phyloP scores from a whole-genome alignment of 441 rosid genomes.

The Gossypium lobatum region DNA sequence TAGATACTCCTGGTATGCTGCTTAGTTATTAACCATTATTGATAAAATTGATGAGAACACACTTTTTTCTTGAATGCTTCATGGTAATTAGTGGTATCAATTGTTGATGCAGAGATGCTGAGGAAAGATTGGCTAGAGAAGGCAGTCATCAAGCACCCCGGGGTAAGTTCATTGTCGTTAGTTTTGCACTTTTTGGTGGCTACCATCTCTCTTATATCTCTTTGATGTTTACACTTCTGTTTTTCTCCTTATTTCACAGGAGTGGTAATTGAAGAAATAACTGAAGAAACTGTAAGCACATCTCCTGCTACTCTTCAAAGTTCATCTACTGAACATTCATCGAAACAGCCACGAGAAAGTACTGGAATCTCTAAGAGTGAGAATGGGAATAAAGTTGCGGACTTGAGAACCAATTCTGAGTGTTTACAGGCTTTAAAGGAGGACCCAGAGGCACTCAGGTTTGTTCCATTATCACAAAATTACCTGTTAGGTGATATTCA shows the following conservation, averaged over 20 bases:
- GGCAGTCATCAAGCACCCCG: slow-evolving; percentile 44
- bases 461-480: slow-evolving; percentile 3
- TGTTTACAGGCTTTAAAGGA: slow-evolving; percentile 52
- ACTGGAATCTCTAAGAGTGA: slow-evolving; percentile 16
- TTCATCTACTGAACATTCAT: slow-evolving; percentile 25
- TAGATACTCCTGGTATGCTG: neutral
- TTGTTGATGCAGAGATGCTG: slow-evolving; percentile 47
- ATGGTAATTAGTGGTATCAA: slow-evolving; percentile 12
- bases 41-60: neutral
- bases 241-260: slow-evolving; percentile 34
- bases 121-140: slow-evolving; percentile 50
- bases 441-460: slow-evolving; percentile 84
- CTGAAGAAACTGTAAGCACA: slow-evolving; percentile 41
- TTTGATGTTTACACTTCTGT: neutral
- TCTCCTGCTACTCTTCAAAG: slow-evolving; percentile 33
- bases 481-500: neutral
- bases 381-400: slow-evolving; percentile 16
- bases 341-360: slow-evolving; percentile 26
- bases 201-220: neutral
- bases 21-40: neutral
- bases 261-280: slow-evolving; percentile 72
- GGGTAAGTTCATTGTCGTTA: slow-evolving; percentile 31
- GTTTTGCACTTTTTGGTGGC: neutral
- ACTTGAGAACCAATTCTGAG: slow-evolving; percentile 39
- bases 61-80: neutral